These are phyloP conservation scores for Exophiala aquamarina DNA, from an alignment of 2,329 filamentous ascomycete species.

Conservation along the genomic window DNA sequence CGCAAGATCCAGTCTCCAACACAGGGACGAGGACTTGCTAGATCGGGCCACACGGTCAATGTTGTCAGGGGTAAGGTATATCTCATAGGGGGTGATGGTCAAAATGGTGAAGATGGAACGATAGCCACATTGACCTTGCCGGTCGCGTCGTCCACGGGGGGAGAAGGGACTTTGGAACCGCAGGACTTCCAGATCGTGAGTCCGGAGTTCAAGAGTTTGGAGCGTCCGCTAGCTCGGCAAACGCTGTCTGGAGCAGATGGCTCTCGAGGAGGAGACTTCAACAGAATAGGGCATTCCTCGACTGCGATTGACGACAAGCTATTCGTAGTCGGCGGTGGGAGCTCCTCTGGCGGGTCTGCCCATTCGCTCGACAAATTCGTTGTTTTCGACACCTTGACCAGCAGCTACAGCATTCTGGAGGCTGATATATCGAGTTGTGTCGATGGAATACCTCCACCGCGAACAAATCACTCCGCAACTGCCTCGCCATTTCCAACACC, in stretches of 20 bases:
- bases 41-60: conserved; percentile 11
- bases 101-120: background rate
- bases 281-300: conserved; percentile 8
- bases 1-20: conserved; percentile 10
- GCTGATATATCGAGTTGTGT: conserved; percentile 10
- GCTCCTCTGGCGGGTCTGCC: background rate
- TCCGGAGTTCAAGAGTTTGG: background rate
- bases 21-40: background rate
- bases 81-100: conserved; percentile 14
- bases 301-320: conserved; percentile 11
- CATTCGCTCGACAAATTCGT: conserved; percentile 9
- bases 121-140: conserved; percentile 13
- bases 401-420: conserved; percentile 6
- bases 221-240: conserved; percentile 6
- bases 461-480: conserved; percentile 12
- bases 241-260: background rate
- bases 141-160: conserved; percentile 6
- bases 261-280: background rate
- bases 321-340: conserved; percentile 11
- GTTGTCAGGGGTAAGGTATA: conserved; percentile 19
- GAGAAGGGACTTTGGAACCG: conserved; percentile 5
- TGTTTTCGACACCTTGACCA: conserved; percentile 14
- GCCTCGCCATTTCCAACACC: conserved; percentile 12
- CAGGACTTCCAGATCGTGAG: conserved; percentile 12
- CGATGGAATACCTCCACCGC: conserved; percentile 14